These are phyloP conservation scores for Chaetomiaceae sp. DNA, from an alignment of 2,329 filamentous ascomycete genomes.

Conservation along the genomic window DNA sequence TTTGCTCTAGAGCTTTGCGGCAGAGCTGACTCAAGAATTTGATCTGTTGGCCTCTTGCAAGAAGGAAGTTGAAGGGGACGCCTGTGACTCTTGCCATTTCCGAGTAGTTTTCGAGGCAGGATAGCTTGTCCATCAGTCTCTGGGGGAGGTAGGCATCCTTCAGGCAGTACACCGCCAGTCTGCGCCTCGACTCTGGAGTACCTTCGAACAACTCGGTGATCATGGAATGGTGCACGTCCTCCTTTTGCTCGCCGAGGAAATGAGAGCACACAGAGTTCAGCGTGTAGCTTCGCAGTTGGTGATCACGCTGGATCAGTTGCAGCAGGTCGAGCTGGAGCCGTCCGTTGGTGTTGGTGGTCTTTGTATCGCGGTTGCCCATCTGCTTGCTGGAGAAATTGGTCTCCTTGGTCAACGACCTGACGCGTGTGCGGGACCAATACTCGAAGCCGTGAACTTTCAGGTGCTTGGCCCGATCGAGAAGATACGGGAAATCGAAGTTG, in stretches of 20 bases:
- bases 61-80: constrained; percentile 91
- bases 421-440: constrained; percentile 73
- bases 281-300: constrained; percentile 94
- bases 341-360: constrained; percentile 90
- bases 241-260: constrained; percentile 94
- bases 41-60: constrained; percentile 90
- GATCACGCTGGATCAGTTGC: constrained; percentile 91
- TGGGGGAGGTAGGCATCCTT: constrained; percentile 97
- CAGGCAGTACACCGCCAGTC: constrained; percentile 90
- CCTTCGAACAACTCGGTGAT: constrained; percentile 98
- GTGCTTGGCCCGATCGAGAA: constrained; percentile 81
- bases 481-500: constrained; percentile 98
- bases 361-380: constrained; percentile 93
- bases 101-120: constrained; percentile 97
- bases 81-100: constrained; percentile 99
- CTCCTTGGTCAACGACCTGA: constrained; percentile 67
- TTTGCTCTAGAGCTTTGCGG: constrained; percentile 88
- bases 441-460: constrained; percentile 78
- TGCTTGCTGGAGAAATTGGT: constrained; percentile 96
- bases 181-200: constrained; percentile 83
- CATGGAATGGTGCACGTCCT: constrained; percentile 98
- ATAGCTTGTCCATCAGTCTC: constrained; percentile 92
- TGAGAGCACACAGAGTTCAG: constrained; percentile 94
- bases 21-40: constrained; percentile 98
- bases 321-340: constrained; percentile 87